A percentile compares a stretch with the other conserved stretches of the same genome.
phyloP scores from a whole-genome alignment of 192 early-diverging fungal genomes.

The Umbelopsis isabellina region DNA sequence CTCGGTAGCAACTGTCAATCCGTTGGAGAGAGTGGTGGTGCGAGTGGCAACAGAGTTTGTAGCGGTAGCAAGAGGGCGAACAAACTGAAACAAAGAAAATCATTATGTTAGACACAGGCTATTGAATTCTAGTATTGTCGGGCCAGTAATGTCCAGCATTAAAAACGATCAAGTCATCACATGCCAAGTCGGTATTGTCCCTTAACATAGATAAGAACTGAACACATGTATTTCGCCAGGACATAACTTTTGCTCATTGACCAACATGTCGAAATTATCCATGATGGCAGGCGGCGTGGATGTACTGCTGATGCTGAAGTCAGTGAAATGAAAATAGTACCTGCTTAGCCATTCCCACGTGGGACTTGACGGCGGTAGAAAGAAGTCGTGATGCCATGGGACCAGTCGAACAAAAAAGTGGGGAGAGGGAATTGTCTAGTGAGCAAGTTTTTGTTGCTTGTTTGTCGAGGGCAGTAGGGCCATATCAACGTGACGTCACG shows the following conservation, averaged over 20 bases:
- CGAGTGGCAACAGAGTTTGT: conserved; percentile 46
- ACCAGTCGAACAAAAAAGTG: conserved; percentile 19
- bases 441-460: conserved; percentile 19
- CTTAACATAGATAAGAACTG: no score
- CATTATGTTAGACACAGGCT: not conserved
- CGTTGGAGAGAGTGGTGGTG: conserved; percentile 75
- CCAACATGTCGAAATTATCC: no score
- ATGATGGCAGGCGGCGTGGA: no score
- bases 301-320: no score
- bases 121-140: no score
- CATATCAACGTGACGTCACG: conserved; percentile 5
- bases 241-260: no score
- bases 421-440: conserved; percentile 10
- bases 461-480: conserved; percentile 13
- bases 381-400: conserved; percentile 22
- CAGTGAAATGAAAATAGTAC: not conserved
- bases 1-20: conserved; percentile 85
- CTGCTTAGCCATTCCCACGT: conserved; percentile 23
- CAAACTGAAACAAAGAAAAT: conserved; percentile 33
- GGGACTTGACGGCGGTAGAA: conserved; percentile 24
- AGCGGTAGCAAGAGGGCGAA: conserved; percentile 57
- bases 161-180: no score
- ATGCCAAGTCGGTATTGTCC: no score
- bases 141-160: no score
- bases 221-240: no score